Base-by-base conservation (phyloP, 2,329 filamentous ascomycete species). In the Talaromyces sp. region DNA sequence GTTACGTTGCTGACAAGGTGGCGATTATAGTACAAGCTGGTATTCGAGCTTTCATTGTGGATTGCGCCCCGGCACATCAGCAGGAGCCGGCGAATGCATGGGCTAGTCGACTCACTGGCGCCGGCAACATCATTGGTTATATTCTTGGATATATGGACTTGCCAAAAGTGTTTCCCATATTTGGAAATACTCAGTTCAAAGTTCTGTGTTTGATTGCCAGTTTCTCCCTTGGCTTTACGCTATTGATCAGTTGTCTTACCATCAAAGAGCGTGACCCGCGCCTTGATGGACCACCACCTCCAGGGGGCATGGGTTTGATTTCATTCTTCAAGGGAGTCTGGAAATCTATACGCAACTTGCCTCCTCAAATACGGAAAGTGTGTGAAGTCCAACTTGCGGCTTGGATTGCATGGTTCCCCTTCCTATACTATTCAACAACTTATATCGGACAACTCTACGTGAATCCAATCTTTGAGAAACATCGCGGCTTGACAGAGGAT, bases 351-450 rank as follows among this genome's bases (percentile, higher is more conserved):
- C 87, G 85, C 71, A 86, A 88, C 45, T 83, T 98, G 6, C 93
- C 94, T 0, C 89, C 89, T 0, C 93, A 96, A 77, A 92, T 95
- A 69, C 85, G 85, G 68, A 89, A 87, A 68, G 92, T 97, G 43
- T 97, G 93, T 74, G 81, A 88, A 69, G 90, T 93, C 0, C 91
- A 95, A 75, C 88, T 94, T 71, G 93, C 89, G 67, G 92, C 92
- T 5, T 98, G 93, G 93, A 89, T 97, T 65, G 94, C 92, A 61
- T 97, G 94, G 87, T 98, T 97, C 72, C 93, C 93, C 0, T 93
- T 97, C 76, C 84, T 98, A 2, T 97, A 96, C 80, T 98, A 98
- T 81, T 92, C 92, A 5, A 96, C 93, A 1, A 96, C 92, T 19
- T 98, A 95, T 76, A 90, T 97, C 70, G 93, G 91, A 68, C 92